These are phyloP conservation scores for Borealophlyctis nickersoniae DNA, from an alignment of 192 early-diverging fungal species.

Conservation along the genomic window DNA sequence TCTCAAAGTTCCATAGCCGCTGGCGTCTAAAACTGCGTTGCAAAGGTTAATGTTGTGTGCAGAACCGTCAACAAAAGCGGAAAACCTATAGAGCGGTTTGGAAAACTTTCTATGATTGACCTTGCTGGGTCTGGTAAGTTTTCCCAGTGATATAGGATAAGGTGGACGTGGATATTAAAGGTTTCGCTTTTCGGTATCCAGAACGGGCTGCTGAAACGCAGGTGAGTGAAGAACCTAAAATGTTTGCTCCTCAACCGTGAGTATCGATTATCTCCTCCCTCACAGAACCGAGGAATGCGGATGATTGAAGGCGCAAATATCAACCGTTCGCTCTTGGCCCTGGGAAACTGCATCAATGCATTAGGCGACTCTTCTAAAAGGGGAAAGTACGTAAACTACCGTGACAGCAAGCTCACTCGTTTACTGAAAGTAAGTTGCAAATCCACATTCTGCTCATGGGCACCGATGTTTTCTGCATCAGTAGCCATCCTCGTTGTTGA, in stretches of 20 bases:
- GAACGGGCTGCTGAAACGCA: conserved; percentile 64
- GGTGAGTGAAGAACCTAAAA: too few species aligned
- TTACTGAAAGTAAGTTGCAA: conserved; percentile 52
- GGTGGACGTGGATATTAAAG: conserved; percentile 22
- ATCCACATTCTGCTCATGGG: background rate
- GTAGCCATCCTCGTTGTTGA: too few species aligned
- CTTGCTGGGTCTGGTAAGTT: conserved; percentile 69
- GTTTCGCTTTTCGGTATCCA: conserved; percentile 9
- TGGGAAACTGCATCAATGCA: conserved; percentile 78
- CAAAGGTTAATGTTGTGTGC: conserved; percentile 22
- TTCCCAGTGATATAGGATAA: conserved; percentile 58
- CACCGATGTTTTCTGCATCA: background rate
- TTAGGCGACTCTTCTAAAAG: conserved; percentile 47
- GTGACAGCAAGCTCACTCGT: conserved; percentile 73
- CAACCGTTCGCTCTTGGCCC: conserved; percentile 68
- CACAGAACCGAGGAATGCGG: conserved; percentile 55
- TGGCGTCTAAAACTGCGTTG: background rate
- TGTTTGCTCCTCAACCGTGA: background rate
- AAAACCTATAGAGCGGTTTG: conserved; percentile 30
- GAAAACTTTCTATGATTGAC: conserved; percentile 68
- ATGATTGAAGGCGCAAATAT: conserved; percentile 78
- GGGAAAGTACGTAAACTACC: conserved; percentile 68
- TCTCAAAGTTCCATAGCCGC: conserved; percentile 10
- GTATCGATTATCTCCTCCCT: background rate
- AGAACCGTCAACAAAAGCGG: conserved; percentile 24